Percentiles rank a stretch among this genome's conserved stretches.
Evolutionary conservation across 2,329 filamentous ascomycete genomes (phyloP).

Genomic region (Pseudopithomyces chartarum): DNA sequence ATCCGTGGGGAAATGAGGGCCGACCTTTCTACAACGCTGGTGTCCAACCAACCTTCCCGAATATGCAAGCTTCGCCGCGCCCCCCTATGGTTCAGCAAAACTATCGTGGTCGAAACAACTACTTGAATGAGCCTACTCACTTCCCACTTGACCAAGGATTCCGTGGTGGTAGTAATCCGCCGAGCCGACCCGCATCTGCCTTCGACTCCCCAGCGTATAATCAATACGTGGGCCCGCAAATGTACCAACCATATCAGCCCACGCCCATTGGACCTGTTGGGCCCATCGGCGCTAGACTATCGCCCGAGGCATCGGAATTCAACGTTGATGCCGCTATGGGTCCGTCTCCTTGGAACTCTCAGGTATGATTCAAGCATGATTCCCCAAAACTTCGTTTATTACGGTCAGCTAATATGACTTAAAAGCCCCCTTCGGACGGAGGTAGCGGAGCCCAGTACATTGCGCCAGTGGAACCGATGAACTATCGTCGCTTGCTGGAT

Average conservation of each 20-base stretch:
- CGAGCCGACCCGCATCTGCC: conserved; percentile 44
- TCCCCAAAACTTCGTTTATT: not conserved
- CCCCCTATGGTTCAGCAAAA: conserved; percentile 22
- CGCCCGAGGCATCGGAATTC: conserved; percentile 55
- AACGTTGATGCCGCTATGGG: conserved; percentile 33
- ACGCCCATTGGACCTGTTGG: conserved; percentile 48
- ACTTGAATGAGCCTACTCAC: conserved; percentile 44
- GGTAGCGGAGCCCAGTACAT: conserved; percentile 66
- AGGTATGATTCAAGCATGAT: conserved; percentile 21
- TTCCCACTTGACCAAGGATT: conserved; percentile 43
- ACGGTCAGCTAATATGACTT: conserved; percentile 8
- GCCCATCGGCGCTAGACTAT: conserved; percentile 46
- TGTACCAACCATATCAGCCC: conserved; percentile 36
- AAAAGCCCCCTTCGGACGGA: conserved; percentile 32
- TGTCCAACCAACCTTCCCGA: conserved; percentile 28
- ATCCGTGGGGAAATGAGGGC: conserved; percentile 35
- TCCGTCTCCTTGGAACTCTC: conserved; percentile 48
- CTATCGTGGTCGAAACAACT: conserved; percentile 37
- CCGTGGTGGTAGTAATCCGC: conserved; percentile 36
- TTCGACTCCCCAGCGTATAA: conserved; percentile 40
- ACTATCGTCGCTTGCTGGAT: conserved; percentile 93
- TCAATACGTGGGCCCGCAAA: conserved; percentile 36
- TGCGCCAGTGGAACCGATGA: conserved; percentile 86
- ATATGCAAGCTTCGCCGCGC: conserved; percentile 27
- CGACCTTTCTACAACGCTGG: conserved; percentile 28